phyloP scores from a whole-genome alignment of 495 filamentous ascomycete genomes.

The Hyaloscypha variabilis region DNA sequence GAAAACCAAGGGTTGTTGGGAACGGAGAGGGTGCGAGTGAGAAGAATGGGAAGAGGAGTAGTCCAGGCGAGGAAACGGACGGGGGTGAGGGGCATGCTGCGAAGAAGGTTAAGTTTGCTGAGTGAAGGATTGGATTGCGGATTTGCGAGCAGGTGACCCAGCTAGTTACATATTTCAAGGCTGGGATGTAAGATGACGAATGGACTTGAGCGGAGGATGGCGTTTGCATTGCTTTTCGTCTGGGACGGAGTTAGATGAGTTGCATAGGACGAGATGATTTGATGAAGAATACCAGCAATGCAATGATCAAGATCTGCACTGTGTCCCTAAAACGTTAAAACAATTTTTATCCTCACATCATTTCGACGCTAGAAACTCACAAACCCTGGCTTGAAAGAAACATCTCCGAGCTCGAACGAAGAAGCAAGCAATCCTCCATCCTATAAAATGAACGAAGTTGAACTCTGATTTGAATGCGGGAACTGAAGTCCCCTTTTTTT shows the following conservation, averaged over 20 bases:
- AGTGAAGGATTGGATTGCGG: neutral
- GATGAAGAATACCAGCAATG: neutral
- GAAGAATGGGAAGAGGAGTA: constrained; percentile 26
- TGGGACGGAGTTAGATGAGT: neutral
- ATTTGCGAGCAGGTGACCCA: too few relatives aligned
- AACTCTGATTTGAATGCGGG: too few relatives aligned
- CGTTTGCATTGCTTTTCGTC: neutral
- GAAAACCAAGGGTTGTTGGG: neutral
- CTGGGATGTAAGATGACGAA: neutral
- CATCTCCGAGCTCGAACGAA: too few relatives aligned
- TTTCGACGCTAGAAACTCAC: too few relatives aligned
- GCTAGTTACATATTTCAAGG: too few relatives aligned
- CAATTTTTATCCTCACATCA: too few relatives aligned
- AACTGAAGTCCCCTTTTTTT: too few relatives aligned
- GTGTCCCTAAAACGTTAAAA: too few relatives aligned
- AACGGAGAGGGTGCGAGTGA: neutral
- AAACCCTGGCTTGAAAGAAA: too few relatives aligned
- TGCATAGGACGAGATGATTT: neutral
- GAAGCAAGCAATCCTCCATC: too few relatives aligned
- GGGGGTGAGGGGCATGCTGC: constrained; percentile 17
- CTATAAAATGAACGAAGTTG: too few relatives aligned
- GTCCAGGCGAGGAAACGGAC: constrained; percentile 23
- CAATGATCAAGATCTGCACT: neutral
- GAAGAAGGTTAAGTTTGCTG: constrained; percentile 30
- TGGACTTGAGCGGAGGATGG: neutral